Evolutionary conservation across 169 alveolate genomes (phyloP).

Genomic region (Cryptosporidium sp.): DNA sequence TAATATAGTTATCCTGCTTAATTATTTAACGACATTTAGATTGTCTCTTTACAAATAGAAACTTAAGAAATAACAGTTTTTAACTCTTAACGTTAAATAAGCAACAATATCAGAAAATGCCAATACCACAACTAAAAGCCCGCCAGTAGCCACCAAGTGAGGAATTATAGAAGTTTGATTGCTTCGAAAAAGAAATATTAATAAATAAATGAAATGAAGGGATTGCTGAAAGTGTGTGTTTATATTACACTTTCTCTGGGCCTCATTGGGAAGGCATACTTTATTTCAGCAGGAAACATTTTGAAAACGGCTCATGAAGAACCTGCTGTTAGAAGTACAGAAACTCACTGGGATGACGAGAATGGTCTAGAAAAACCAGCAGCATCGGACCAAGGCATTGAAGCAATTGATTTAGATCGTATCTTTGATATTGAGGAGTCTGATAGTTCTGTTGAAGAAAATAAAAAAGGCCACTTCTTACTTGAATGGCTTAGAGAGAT

Average conservation of each 20-base stretch:
- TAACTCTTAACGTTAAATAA: no score
- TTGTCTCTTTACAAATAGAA: background rate
- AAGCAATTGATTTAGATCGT: conserved; percentile 1
- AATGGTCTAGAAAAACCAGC: background rate
- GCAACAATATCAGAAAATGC: background rate
- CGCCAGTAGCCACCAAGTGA: background rate
- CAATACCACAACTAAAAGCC: background rate
- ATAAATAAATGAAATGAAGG: background rate
- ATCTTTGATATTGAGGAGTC: conserved; percentile 27
- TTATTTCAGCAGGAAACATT: background rate
- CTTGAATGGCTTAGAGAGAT: conserved; percentile 67
- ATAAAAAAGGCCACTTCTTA: conserved; percentile 24
- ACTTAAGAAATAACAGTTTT: background rate
- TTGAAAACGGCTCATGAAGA: conserved; percentile 5
- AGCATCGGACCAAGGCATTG: background rate
- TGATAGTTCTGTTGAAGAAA: conserved; percentile 6
- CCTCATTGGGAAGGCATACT: background rate
- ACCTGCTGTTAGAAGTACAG: conserved; percentile 1
- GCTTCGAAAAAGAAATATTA: background rate
- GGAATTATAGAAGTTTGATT: background rate
- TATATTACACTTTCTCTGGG: background rate
- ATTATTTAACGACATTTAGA: background rate
- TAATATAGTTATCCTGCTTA: background rate
- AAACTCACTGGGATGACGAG: background rate
- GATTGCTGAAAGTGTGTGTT: background rate